Percentiles rank a stretch among this genome's conserved stretches.
Conservation (phyloP, 495 filamentous ascomycete species). For the Aspergillus kassunensis region DNA sequence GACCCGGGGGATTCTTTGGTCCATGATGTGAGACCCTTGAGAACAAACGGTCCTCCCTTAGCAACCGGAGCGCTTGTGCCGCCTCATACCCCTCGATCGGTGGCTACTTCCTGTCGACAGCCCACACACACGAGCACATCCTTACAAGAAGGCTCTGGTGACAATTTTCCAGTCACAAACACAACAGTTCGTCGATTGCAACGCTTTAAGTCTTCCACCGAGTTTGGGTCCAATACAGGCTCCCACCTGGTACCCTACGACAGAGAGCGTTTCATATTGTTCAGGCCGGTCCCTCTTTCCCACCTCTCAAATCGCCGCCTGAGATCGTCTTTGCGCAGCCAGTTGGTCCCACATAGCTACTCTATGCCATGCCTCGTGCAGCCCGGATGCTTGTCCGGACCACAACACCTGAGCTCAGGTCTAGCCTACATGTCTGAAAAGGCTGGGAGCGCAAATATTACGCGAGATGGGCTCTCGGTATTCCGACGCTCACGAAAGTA, state of each 20-base stretch:
- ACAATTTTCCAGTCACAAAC: neutral
- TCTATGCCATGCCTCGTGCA: conserved; percentile 18
- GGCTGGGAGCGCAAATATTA: neutral
- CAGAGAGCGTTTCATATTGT: neutral
- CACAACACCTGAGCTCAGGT: neutral
- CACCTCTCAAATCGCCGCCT: neutral
- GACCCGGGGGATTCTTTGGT: conserved; percentile 14
- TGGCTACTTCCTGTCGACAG: neutral
- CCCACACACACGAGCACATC: neutral
- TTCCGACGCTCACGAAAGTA: conserved; percentile 20
- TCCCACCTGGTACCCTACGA: neutral
- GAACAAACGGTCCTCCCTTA: too few species aligned
- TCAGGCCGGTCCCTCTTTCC: neutral
- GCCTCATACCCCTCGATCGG: neutral
- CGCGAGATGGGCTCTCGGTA: neutral
- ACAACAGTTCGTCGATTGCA: neutral
- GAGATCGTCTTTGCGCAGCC: neutral
- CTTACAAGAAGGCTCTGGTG: neutral
- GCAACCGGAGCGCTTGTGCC: conserved; percentile 10
- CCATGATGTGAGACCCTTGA: too few species aligned
- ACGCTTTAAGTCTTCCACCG: neutral
- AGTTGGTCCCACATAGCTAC: neutral
- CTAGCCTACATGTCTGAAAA: neutral
- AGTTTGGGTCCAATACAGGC: neutral
- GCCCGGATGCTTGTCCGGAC: neutral